A percentile compares a stretch with the other conserved stretches of the same genome.
Evolutionary conservation across 2,329 filamentous ascomycete genomes (phyloP).

Genomic region (Neoarthrinium moseri): DNA sequence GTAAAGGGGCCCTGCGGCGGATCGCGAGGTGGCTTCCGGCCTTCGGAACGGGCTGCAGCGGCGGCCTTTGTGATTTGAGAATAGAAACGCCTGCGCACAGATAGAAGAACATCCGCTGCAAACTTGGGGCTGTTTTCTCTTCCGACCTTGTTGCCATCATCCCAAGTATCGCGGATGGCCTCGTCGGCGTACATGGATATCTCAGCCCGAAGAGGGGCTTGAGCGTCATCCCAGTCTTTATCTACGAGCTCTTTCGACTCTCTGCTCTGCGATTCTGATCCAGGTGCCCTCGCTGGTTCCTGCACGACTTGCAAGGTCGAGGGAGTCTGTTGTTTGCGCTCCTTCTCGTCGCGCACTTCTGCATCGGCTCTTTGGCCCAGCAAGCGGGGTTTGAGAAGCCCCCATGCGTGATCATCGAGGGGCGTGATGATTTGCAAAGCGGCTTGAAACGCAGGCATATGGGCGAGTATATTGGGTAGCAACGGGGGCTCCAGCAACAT

Average conservation of each 20-base stretch:
- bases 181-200: slow-evolving; percentile 69
- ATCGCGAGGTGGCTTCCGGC: slow-evolving; percentile 43
- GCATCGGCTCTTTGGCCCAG: slow-evolving; percentile 64
- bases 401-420: slow-evolving; percentile 69
- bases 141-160: slow-evolving; percentile 59
- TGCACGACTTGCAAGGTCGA: slow-evolving; percentile 30
- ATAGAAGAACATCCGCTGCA: slow-evolving; percentile 68
- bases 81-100: slow-evolving; percentile 68
- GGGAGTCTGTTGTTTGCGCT: slow-evolving; percentile 28
- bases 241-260: slow-evolving; percentile 60
- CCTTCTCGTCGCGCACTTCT: slow-evolving; percentile 52
- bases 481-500: slow-evolving; percentile 66
- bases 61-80: slow-evolving; percentile 55
- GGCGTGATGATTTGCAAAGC: slow-evolving; percentile 68
- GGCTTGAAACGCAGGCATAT: slow-evolving; percentile 73
- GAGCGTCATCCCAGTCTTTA: slow-evolving; percentile 68
- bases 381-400: slow-evolving; percentile 64
- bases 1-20: slow-evolving; percentile 53
- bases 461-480: slow-evolving; percentile 57
- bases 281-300: slow-evolving; percentile 31
- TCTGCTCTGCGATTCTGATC: slow-evolving; percentile 35
- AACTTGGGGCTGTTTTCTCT: slow-evolving; percentile 66
- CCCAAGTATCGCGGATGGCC: slow-evolving; percentile 65
- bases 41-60: slow-evolving; percentile 42
- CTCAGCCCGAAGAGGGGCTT: slow-evolving; percentile 64